Conservation (phyloP, 257 asterid genomes). For the Nicotiana obtusifolia region DNA sequence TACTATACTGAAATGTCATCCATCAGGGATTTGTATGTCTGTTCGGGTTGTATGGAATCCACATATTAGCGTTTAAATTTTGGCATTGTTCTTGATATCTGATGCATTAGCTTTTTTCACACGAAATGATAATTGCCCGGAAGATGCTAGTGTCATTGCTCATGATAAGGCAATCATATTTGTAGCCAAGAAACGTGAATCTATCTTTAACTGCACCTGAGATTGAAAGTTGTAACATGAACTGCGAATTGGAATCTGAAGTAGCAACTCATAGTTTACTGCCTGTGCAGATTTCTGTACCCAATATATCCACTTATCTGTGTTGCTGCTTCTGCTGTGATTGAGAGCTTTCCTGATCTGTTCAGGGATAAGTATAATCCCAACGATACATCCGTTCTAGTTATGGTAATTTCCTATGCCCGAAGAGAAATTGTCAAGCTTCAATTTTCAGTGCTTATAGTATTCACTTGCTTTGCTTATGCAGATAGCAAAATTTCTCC, state of each 20-base stretch:
- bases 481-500: conserved; percentile 68
- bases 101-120: background rate
- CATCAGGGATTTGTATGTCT: background rate
- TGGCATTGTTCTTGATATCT: background rate
- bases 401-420: conserved; percentile 43
- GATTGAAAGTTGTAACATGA: conserved; percentile 13
- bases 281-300: conserved; percentile 77
- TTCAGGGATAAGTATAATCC: conserved; percentile 71
- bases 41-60: background rate
- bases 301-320: conserved; percentile 98
- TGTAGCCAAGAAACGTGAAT: background rate
- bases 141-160: conserved; percentile 1
- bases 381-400: conserved; percentile 40
- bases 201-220: background rate
- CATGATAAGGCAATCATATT: background rate
- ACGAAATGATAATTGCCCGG: background rate
- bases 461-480: conserved; percentile 21
- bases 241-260: conserved; percentile 9
- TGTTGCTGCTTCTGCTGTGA: conserved; percentile 97
- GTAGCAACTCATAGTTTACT: conserved; percentile 18
- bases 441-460: background rate
- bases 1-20: background rate
- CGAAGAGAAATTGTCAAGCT: background rate
- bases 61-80: background rate
- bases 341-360: conserved; percentile 89